Evolutionary conservation across 306 rosid genomes (phyloP).

Genomic region (Dicorynia guianensis): DNA sequence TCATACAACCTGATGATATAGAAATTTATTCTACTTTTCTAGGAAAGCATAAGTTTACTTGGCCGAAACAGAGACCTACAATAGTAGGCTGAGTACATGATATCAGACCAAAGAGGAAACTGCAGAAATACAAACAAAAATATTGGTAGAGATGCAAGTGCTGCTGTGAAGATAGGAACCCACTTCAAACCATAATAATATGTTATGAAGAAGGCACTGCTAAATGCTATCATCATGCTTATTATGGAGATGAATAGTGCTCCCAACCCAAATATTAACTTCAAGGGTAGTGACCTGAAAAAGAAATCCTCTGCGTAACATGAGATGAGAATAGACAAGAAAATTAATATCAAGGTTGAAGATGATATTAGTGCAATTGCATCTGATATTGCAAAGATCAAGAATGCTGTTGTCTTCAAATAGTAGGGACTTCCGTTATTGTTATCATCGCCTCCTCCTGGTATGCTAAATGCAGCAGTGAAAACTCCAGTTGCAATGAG

Average conservation of each 20-base stretch:
- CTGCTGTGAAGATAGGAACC: constrained; percentile 8
- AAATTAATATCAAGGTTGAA: constrained; percentile 37
- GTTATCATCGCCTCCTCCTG: constrained; percentile 3
- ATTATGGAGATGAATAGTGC: constrained; percentile 36
- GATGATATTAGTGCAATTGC: constrained; percentile 46
- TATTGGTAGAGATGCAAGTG: constrained; percentile 9
- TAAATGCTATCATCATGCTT: constrained; percentile 36
- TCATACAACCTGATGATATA: too few species aligned
- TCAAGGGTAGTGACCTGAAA: constrained; percentile 25
- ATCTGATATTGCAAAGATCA: constrained; percentile 44
- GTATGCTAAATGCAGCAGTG: constrained; percentile 42
- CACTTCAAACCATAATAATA: neutral
- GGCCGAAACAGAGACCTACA: constrained; percentile 33
- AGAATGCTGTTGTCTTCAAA: neutral
- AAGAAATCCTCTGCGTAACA: constrained; percentile 38
- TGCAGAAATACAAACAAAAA: constrained; percentile 17
- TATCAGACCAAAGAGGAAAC: constrained; percentile 32
- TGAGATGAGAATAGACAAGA: constrained; percentile 33
- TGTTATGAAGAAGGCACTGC: constrained; percentile 30
- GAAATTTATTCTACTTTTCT: neutral
- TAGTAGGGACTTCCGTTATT: neutral
- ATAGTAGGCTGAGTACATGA: constrained; percentile 31
- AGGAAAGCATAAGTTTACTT: neutral
- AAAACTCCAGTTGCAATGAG: constrained; percentile 47
- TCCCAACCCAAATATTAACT: constrained; percentile 37